Percentiles rank a stretch among this genome's conserved stretches.
Evolutionary conservation across 1,284 basidiomycete species (phyloP).

Genomic region (Thelephora terrestris): DNA sequence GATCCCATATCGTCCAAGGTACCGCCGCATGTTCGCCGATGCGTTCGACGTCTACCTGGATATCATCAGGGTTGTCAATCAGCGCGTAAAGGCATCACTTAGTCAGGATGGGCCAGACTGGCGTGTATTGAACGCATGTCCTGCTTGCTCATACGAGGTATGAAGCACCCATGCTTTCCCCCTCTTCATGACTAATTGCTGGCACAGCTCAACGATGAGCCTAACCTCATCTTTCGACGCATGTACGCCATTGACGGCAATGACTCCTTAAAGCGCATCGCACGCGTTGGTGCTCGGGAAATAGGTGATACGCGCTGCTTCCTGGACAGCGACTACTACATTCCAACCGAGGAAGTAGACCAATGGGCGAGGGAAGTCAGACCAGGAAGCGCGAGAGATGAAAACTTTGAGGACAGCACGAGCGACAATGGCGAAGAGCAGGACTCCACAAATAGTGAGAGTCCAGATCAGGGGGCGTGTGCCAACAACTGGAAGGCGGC

Average conservation of each 20-base stretch:
- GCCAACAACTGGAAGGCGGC: conserved; percentile 17
- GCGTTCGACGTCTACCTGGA: conserved; percentile 23
- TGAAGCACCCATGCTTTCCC: no score
- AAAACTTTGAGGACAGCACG: no score
- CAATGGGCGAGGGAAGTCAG: conserved; percentile 23
- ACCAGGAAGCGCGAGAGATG: no score
- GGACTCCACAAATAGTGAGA: conserved; percentile 9
- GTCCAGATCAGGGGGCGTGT: background rate
- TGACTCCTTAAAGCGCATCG: conserved; percentile 24
- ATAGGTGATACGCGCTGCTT: conserved; percentile 11
- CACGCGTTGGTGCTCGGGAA: background rate
- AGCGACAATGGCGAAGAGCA: background rate
- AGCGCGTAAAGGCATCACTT: conserved; percentile 13
- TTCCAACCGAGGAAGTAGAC: conserved; percentile 18
- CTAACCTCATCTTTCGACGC: conserved; percentile 10
- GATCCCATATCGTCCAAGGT: conserved; percentile 8
- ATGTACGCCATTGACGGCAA: conserved; percentile 25
- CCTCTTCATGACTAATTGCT: no score
- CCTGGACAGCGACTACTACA: conserved; percentile 14
- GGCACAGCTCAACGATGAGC: conserved; percentile 21
- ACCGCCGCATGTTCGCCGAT: conserved; percentile 13
- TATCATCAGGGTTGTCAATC: conserved; percentile 11
- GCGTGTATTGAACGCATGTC: conserved; percentile 21
- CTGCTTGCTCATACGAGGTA: conserved; percentile 21
- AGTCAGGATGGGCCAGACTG: conserved; percentile 15